phyloP scores from a whole-genome alignment of 106 monocot species.

The Allium cepa region DNA sequence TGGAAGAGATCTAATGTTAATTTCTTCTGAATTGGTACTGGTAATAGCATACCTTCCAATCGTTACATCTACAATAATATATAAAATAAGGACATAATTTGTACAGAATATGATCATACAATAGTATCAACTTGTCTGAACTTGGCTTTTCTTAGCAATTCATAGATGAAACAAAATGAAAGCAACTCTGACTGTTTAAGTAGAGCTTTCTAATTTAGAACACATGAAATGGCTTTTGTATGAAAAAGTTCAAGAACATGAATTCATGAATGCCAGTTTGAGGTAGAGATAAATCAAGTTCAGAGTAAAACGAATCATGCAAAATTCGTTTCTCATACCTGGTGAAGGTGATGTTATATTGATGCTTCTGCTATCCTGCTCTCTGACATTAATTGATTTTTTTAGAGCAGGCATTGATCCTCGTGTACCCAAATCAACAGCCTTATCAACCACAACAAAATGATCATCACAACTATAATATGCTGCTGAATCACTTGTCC shows the following conservation, averaged over 20 bases:
- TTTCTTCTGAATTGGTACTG: slow-evolving; percentile 22
- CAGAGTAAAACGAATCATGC: background rate
- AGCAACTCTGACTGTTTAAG: too few species aligned
- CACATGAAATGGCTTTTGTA: too few species aligned
- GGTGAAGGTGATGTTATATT: background rate
- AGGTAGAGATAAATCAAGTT: background rate
- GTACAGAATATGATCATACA: background rate
- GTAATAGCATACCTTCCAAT: background rate
- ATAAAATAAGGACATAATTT: background rate
- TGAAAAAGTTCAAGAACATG: too few species aligned
- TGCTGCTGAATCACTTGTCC: slow-evolving; percentile 11
- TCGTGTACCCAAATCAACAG: slow-evolving; percentile 15
- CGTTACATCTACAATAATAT: background rate
- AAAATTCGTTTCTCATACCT: background rate
- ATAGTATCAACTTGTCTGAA: too few species aligned
- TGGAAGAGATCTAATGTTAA: slow-evolving; percentile 16
- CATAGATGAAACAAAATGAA: too few species aligned
- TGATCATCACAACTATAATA: slow-evolving; percentile 25
- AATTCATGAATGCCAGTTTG: too few species aligned
- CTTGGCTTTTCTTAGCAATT: too few species aligned
- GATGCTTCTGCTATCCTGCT: background rate
- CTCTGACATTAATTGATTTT: background rate
- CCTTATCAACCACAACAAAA: slow-evolving; percentile 22
- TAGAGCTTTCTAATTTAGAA: too few species aligned
- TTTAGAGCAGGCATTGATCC: slow-evolving; percentile 7